A percentile compares a stretch with the other conserved stretches of the same genome.
Evolutionary conservation across 2,329 filamentous ascomycete species (phyloP).

Genomic region (Colletotrichum eremochloae): DNA sequence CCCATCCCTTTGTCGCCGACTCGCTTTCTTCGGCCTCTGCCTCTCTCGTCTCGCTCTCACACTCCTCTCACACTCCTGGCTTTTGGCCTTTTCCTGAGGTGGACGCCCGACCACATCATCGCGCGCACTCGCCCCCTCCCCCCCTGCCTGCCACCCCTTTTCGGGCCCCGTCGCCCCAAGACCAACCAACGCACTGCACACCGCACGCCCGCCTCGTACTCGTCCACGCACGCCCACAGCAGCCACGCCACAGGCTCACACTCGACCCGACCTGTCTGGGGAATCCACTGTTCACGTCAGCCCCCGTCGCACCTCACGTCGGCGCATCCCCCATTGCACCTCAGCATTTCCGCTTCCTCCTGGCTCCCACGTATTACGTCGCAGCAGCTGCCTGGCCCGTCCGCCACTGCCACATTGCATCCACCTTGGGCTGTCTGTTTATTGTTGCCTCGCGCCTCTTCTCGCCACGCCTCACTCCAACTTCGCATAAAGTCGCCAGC

Average conservation of each 20-base stretch:
- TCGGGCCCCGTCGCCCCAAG: conserved; percentile 22
- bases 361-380: conserved; percentile 21
- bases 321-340: conserved; percentile 22
- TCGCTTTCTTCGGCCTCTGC: conserved; percentile 31
- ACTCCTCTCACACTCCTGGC: conserved; percentile 25
- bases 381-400: conserved; percentile 29
- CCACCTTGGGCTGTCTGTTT: conserved; percentile 15
- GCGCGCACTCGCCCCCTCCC: conserved; percentile 37
- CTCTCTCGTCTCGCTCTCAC: conserved; percentile 35
- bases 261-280: conserved; percentile 23
- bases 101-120: conserved; percentile 43
- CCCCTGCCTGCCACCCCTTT: conserved; percentile 41
- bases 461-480: conserved; percentile 15
- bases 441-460: conserved; percentile 34
- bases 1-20: conserved; percentile 34
- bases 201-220: conserved; percentile 21
- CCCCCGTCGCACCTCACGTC: conserved; percentile 18
- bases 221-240: conserved; percentile 28
- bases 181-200: conserved; percentile 32
- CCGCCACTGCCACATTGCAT: conserved; percentile 34
- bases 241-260: conserved; percentile 29
- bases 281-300: conserved; percentile 43
- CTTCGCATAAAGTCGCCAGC: conserved; percentile 31
- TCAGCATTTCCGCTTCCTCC: conserved; percentile 22
- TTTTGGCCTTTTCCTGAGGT: conserved; percentile 26